These are phyloP conservation scores for Podospora fimiseda DNA, from an alignment of 495 filamentous ascomycete genomes.

Conservation along the genomic window DNA sequence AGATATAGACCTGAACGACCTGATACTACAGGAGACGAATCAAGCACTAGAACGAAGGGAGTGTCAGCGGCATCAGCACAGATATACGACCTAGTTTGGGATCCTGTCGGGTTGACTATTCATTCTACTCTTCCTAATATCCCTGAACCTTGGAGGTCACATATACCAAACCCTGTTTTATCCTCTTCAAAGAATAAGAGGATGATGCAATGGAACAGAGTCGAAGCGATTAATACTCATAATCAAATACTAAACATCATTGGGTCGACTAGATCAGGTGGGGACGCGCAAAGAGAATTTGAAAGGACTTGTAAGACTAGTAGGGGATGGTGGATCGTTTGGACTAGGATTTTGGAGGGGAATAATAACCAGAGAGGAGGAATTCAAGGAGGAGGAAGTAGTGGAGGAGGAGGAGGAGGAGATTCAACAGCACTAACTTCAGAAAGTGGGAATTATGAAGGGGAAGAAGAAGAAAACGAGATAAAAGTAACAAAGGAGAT, in stretches of 20 bases:
- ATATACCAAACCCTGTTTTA: neutral
- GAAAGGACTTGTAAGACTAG: constrained; percentile 90
- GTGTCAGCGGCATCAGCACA: constrained; percentile 39
- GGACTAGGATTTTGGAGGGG: constrained; percentile 63
- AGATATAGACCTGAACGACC: constrained; percentile 43
- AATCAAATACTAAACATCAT: constrained; percentile 75
- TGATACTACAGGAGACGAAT: no score
- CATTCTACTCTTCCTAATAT: constrained; percentile 89
- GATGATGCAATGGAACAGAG: constrained; percentile 72
- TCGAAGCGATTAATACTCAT: constrained; percentile 89
- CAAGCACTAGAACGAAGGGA: no score
- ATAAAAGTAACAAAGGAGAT: constrained; percentile 55
- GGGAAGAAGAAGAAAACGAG: neutral
- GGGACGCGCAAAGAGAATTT: constrained; percentile 48
- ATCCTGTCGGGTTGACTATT: constrained; percentile 66
- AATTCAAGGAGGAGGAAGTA: neutral
- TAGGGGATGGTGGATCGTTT: constrained; percentile 94
- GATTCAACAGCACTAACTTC: neutral
- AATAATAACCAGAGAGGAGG: neutral
- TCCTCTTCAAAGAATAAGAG: constrained; percentile 6
- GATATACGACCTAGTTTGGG: constrained; percentile 83
- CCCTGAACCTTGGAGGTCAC: constrained; percentile 52
- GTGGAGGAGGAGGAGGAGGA: neutral
- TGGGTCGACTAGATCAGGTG: constrained; percentile 53
- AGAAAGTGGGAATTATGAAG: neutral